Conservation (phyloP, 1,284 basidiomycete species). For the Abortiporus biennis region DNA sequence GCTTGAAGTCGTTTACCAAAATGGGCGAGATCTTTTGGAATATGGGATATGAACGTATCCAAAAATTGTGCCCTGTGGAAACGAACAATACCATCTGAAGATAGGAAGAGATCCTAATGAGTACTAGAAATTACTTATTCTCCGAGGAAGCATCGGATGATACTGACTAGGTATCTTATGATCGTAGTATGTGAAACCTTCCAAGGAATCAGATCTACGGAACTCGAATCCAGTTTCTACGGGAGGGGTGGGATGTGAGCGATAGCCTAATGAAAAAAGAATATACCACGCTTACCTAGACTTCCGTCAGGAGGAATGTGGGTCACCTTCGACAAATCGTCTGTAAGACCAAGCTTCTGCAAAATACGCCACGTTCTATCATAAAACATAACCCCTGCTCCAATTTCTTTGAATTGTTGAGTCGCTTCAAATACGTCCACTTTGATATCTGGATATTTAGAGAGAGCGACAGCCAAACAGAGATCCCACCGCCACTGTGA, state of each 20-base stretch:
- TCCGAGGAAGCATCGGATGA: not conserved
- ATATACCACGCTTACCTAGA: constrained; percentile 19
- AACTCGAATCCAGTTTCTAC: constrained; percentile 38
- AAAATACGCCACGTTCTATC: constrained; percentile 37
- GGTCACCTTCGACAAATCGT: constrained; percentile 34
- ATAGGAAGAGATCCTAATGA: too few species aligned
- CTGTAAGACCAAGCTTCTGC: constrained; percentile 31
- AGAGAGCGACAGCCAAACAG: constrained; percentile 36
- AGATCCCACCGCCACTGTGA: constrained; percentile 42
- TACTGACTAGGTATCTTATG: constrained; percentile 32
- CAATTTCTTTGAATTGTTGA: constrained; percentile 41
- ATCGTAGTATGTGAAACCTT: constrained; percentile 32
- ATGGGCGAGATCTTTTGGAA: constrained; percentile 33
- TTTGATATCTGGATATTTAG: constrained; percentile 31
- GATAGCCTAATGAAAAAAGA: not conserved
- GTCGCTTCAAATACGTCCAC: constrained; percentile 43
- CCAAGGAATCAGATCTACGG: constrained; percentile 32
- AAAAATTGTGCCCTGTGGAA: constrained; percentile 45
- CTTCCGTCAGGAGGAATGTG: constrained; percentile 35
- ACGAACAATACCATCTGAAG: constrained; percentile 31
- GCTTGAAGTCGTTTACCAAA: constrained; percentile 30
- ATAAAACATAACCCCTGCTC: constrained; percentile 45
- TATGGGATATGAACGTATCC: constrained; percentile 33
- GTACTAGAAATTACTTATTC: too few species aligned
- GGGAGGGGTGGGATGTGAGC: not conserved